A percentile compares a stretch with the other conserved stretches of the same genome.
Evolutionary conservation across 306 rosid species (phyloP).

Genomic region (Luffa aegyptiaca): DNA sequence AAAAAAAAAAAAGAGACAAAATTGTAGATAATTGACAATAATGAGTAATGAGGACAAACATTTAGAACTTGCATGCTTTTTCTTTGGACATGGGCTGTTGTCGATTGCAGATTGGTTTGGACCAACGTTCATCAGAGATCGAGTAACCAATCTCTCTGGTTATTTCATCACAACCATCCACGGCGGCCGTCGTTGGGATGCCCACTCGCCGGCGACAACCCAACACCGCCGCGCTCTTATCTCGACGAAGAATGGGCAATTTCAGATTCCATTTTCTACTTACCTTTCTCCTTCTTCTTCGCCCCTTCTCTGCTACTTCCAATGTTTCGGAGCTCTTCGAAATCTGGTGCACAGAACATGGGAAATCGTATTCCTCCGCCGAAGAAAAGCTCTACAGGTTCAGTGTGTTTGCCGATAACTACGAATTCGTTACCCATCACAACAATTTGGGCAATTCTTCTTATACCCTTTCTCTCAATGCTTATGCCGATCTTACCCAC

Average conservation of each 20-base stretch:
- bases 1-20: neutral
- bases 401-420: slow-evolving; percentile 53
- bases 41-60: neutral
- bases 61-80: no score
- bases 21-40: neutral
- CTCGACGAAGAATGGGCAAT: neutral
- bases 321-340: slow-evolving; percentile 45
- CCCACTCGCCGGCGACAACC: neutral
- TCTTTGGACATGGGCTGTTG: neutral
- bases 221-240: neutral
- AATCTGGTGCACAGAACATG: slow-evolving; percentile 57
- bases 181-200: neutral
- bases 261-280: neutral
- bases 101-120: neutral
- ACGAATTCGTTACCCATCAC: slow-evolving; percentile 42
- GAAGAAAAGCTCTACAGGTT: slow-evolving; percentile 47
- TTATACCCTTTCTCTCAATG: slow-evolving; percentile 63
- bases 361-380: slow-evolving; percentile 45
- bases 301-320: slow-evolving; percentile 14
- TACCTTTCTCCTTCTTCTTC: slow-evolving; percentile 7
- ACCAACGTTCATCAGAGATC: neutral
- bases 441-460: slow-evolving; percentile 37
- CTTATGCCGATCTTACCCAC: slow-evolving; percentile 76
- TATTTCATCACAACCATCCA: neutral
- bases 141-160: neutral